Evolutionary conservation across 1,284 basidiomycete species (phyloP), one percentile per base, ranked within the genome.

Genomic region (Rhodotorula mucilaginosa): DNA sequence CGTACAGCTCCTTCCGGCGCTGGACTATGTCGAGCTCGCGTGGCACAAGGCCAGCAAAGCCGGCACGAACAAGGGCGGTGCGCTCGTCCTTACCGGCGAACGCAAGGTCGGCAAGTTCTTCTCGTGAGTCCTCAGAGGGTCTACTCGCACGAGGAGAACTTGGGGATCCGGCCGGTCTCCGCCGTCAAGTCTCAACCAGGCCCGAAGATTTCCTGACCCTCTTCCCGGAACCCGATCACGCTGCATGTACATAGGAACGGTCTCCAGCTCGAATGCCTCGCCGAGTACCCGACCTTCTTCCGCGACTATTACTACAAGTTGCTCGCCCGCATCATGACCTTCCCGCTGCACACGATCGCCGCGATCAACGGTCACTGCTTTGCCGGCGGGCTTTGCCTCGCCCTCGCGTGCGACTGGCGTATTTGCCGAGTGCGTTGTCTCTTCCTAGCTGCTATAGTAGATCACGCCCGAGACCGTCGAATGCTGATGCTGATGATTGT

Each of bases 291-390:
- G 19, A 67, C 70, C 5, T 76, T 76, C 56, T 74, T 74, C 70
- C 65, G 68, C 51, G 71, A 76, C 62, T 66, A 68, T 21, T 76
- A 75, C 56, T 71, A 76, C 58, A 21, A 48, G 8, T 26, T 78
- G 3, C 59, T 78, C 21, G 48, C 59, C 8, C 71, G 76, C 3
- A 29, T 80, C 18, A 65, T 80, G 46, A 74, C 68, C 8, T 79
- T 77, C 63, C 79, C 79, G 4, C 69, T 80, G 16, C 74, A 72
- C 26, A 79, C 79, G 15, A 68, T 80, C 19, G 74, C 78, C 8
- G 78, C 78, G 5, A 69, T 80, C 48, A 79, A 79, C 67, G 79
- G 79, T 0, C 79, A 80, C 60, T 72, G 71, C 57, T 78, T 78
- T 47, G 79, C 78, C n/a, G 75, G 79, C 26, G 79, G 79, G 1